Evolutionary conservation across 306 rosid species (phyloP).

Genomic region (Abrus pulchellus): DNA sequence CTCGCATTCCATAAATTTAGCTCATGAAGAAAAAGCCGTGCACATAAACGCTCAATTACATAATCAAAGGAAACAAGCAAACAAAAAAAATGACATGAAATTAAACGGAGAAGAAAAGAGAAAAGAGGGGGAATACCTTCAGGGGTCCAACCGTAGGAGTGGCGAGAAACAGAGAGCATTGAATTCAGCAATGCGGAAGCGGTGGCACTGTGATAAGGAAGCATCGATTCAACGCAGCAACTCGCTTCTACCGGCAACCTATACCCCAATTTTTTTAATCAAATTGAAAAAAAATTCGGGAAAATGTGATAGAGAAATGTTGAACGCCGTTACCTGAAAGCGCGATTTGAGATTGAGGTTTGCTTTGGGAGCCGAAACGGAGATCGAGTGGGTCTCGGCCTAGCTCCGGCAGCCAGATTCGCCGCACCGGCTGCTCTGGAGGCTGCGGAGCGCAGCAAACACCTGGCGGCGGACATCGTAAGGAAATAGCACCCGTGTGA

Average conservation of each 20-base stretch:
- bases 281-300: neutral
- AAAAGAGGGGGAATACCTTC: conserved; percentile 65
- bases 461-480: conserved; percentile 84
- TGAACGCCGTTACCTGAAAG: conserved; percentile 63
- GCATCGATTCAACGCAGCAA: conserved; percentile 83
- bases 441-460: conserved; percentile 74
- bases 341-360: conserved; percentile 65
- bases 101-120: neutral
- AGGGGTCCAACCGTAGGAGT: conserved; percentile 79
- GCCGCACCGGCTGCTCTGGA: conserved; percentile 50
- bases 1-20: neutral
- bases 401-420: conserved; percentile 61
- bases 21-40: neutral
- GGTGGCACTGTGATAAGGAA: conserved; percentile 88
- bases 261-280: neutral
- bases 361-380: conserved; percentile 64
- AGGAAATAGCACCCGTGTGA: neutral
- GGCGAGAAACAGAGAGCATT: conserved; percentile 82
- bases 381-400: conserved; percentile 53
- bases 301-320: neutral
- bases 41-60: neutral
- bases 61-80: conserved; percentile 17
- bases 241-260: conserved; percentile 88
- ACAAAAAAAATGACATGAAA: neutral
- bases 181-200: conserved; percentile 95